Percentiles rank a stretch among this genome's conserved stretches.
Evolutionary conservation across 768 basidiomycete genomes (phyloP).

Genomic region (Gymnopilus junonius): DNA sequence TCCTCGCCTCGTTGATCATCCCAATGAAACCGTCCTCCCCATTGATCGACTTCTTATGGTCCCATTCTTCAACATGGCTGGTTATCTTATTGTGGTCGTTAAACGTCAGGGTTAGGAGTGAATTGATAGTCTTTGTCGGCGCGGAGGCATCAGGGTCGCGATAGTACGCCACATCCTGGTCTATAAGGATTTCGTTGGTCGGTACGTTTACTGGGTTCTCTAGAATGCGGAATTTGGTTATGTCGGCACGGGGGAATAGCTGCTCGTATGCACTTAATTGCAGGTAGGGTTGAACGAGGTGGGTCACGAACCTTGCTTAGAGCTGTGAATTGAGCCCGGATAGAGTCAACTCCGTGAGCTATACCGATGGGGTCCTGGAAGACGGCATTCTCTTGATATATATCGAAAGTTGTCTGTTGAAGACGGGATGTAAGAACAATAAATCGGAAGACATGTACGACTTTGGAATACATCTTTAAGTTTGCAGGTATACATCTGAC

Average conservation of each 20-base stretch:
- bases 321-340: constrained; percentile 48
- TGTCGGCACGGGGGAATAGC: constrained; percentile 48
- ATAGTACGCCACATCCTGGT: constrained; percentile 52
- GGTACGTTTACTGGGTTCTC: constrained; percentile 42
- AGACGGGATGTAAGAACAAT: neutral
- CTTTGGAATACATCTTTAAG: constrained; percentile 33
- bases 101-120: constrained; percentile 44
- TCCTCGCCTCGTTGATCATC: constrained; percentile 47
- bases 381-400: constrained; percentile 44
- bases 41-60: constrained; percentile 42
- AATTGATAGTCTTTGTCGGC: constrained; percentile 51
- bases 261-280: constrained; percentile 17
- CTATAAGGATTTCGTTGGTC: constrained; percentile 44
- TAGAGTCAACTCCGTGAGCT: constrained; percentile 41
- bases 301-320: constrained; percentile 39
- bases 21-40: constrained; percentile 47
- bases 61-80: constrained; percentile 49
- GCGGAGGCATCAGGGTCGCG: constrained; percentile 37
- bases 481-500: constrained; percentile 43
- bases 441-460: neutral
- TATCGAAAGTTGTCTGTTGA: constrained; percentile 43
- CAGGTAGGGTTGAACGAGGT: neutral
- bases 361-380: constrained; percentile 54
- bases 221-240: constrained; percentile 45
- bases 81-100: constrained; percentile 40